These are phyloP conservation scores for Corymbia maculata DNA, from an alignment of 345 rosid genomes.

Conservation along the genomic window DNA sequence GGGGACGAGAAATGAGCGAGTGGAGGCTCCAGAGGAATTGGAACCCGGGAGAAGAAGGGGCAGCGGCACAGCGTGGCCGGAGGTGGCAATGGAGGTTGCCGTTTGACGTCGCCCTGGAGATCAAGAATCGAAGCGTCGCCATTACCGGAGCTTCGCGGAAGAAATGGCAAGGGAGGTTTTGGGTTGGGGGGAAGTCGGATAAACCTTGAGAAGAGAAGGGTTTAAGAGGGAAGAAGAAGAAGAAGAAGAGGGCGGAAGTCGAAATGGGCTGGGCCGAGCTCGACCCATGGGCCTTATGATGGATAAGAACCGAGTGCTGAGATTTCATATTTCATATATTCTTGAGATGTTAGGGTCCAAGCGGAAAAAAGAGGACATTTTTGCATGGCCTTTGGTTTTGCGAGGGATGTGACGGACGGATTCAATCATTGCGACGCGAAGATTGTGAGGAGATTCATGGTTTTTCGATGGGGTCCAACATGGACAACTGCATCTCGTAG, in stretches of 20 bases:
- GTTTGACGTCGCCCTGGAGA: background rate
- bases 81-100: background rate
- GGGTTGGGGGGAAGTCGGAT: background rate
- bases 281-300: background rate
- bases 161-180: background rate
- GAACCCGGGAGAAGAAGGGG: background rate
- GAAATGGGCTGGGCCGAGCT: background rate
- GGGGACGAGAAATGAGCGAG: background rate
- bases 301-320: background rate
- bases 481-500: accelerated
- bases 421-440: accelerated
- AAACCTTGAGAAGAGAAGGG: background rate
- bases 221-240: background rate
- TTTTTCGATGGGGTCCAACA: accelerated
- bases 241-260: background rate
- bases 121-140: background rate
- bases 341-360: background rate
- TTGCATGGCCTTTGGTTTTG: background rate
- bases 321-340: background rate
- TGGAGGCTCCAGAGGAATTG: slow-evolving; percentile 1
- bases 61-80: background rate
- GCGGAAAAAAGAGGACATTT: background rate
- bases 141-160: background rate
- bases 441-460: accelerated
- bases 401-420: accelerated